phyloP scores from a whole-genome alignment of 2,329 filamentous ascomycete species.

The Xylaria hypoxylon region DNA sequence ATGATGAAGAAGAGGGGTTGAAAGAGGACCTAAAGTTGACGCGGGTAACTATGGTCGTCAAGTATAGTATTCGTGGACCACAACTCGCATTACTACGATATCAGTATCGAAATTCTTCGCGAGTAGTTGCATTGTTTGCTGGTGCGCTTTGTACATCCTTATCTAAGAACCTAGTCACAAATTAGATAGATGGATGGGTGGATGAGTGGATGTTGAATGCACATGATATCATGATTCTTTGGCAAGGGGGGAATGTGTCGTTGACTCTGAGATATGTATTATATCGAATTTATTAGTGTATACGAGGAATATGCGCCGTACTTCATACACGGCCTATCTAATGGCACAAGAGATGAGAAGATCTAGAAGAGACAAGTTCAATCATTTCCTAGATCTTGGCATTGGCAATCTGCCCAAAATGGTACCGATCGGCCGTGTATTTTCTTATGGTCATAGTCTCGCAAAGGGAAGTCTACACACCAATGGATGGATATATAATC shows the following conservation, averaged over 20 bases:
- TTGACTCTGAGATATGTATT: background rate
- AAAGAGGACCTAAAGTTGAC: background rate
- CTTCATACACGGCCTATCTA: too few species aligned
- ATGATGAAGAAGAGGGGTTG: background rate
- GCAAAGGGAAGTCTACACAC: constrained; percentile 1
- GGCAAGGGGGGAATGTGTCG: background rate
- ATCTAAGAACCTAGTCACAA: background rate
- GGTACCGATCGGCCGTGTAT: background rate
- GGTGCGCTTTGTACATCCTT: background rate
- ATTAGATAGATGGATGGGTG: background rate
- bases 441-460: constrained; percentile 16
- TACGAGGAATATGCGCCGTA: background rate
- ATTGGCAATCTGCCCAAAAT: background rate
- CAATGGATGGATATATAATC: constrained; percentile 7
- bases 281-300: background rate
- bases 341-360: background rate
- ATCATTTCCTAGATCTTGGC: background rate
- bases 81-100: background rate
- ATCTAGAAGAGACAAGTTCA: background rate
- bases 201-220: background rate
- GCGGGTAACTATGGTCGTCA: background rate
- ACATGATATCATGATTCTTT: background rate
- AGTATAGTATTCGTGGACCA: background rate
- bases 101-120: background rate
- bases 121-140: background rate